Evolutionary conservation across 2,329 filamentous ascomycete genomes (phyloP).

Genomic region (Penicillium crustosum): DNA sequence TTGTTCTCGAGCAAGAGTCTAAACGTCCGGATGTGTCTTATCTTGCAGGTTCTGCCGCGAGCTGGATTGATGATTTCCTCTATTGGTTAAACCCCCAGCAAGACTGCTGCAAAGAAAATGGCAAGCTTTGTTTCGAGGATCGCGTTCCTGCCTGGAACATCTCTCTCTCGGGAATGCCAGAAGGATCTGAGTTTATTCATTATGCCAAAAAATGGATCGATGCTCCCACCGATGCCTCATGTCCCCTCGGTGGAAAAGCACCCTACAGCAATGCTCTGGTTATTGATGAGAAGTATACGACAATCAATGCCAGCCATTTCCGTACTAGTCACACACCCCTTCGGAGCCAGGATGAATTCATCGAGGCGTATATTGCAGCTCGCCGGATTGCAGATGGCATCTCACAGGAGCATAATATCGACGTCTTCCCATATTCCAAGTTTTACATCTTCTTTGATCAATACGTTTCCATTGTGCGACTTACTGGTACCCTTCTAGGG

Average conservation of each 20-base stretch:
- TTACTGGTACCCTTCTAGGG: conserved; percentile 77
- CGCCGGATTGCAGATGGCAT: conserved; percentile 82
- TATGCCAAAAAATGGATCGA: conserved; percentile 82
- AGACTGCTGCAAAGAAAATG: conserved; percentile 71
- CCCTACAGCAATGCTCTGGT: conserved; percentile 84
- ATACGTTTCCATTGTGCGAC: conserved; percentile 77
- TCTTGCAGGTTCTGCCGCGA: conserved; percentile 83
- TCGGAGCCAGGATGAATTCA: conserved; percentile 87
- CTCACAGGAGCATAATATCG: conserved; percentile 66
- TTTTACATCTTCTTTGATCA: conserved; percentile 99
- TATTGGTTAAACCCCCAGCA: conserved; percentile 90
- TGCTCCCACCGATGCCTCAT: conserved; percentile 76
- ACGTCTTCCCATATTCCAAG: conserved; percentile 94
- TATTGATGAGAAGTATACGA: conserved; percentile 65
- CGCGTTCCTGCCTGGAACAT: conserved; percentile 84
- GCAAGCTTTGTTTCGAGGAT: conserved; percentile 73
- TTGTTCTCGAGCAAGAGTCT: conserved; percentile 89
- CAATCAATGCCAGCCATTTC: conserved; percentile 84
- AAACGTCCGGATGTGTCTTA: conserved; percentile 87
- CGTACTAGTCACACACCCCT: conserved; percentile 85
- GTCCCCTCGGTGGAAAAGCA: conserved; percentile 84
- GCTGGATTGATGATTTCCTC: conserved; percentile 97
- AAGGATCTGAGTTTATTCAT: conserved; percentile 83
- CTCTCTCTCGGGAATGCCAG: conserved; percentile 85
- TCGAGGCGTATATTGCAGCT: conserved; percentile 82